phyloP scores from a whole-genome alignment of 2,329 filamentous ascomycete species.

The Huntiella savannae region DNA sequence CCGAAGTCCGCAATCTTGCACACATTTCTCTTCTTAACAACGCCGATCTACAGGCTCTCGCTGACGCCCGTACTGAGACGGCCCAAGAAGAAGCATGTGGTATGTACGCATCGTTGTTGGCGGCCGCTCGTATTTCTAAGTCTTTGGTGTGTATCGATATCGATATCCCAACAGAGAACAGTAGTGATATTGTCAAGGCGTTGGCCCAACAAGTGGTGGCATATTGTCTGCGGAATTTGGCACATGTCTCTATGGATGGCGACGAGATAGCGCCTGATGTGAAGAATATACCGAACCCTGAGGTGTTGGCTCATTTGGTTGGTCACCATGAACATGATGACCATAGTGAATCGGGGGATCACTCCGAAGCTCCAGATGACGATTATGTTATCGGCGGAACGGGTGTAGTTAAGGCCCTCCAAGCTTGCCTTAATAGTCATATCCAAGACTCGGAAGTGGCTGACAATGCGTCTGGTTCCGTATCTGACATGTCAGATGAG shows the following conservation, averaged over 20 bases:
- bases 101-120: conserved; percentile 76
- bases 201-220: conserved; percentile 88
- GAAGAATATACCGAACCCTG: conserved; percentile 33
- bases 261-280: conserved; percentile 29
- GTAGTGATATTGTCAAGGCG: conserved; percentile 80
- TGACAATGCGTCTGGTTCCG: conserved; percentile 34
- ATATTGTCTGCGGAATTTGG: conserved; percentile 83
- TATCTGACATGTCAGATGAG: not conserved
- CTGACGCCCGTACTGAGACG: conserved; percentile 57
- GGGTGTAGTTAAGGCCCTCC: conserved; percentile 82
- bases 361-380: conserved; percentile 52
- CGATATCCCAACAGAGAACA: conserved; percentile 62
- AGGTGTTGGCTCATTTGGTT: conserved; percentile 73
- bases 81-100: conserved; percentile 86
- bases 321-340: conserved; percentile 40
- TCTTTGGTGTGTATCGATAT: conserved; percentile 81
- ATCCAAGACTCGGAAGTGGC: conserved; percentile 37
- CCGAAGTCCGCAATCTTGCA: conserved; percentile 62
- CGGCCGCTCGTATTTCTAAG: conserved; percentile 65
- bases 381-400: conserved; percentile 94
- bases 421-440: conserved; percentile 70
- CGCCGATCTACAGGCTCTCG: conserved; percentile 46
- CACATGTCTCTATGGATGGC: conserved; percentile 43
- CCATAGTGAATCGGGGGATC: conserved; percentile 27
- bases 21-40: conserved; percentile 83